Evolutionary conservation across 371 early-diverging fungal species (phyloP), one percentile per base, ranked within the genome.

Genomic region (Mortierella sp.): DNA sequence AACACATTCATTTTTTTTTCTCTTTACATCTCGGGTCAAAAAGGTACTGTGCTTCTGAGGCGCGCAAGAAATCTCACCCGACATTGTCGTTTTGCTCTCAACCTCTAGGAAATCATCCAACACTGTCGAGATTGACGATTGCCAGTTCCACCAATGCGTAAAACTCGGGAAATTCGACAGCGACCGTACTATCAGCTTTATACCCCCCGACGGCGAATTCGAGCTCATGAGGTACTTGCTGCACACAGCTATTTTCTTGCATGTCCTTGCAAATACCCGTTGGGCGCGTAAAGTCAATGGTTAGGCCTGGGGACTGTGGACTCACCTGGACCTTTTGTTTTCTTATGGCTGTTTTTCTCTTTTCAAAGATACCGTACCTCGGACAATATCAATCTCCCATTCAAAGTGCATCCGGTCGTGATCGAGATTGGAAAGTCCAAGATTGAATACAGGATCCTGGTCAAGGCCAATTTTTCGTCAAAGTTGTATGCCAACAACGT

Each of bases 181-280:
- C 44, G 94, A 95, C 53, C 87, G 95, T 64, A 94, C 93, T 9
- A 97, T 97, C 79, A 93, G 92, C 71, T 96, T 96, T 87, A 92
- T 96, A 64, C 97, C 97, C 40, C 96, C 96, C 2, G 97, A 97
- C 83, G 97, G 97, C 79, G 97, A 97, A 85, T 97, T 96, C 87
- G 97, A 96, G 85, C 89, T 97, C 66, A 97, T 97, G 97, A 89
- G 91, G 90, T 93, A 89, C 66, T 58, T 47, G n/a, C n/a, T n/a
- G n/a, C 22, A 2, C 1, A 4, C 22, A 2, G 19, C 11, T 34
- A 19, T 19, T 45, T 45, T 47, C 19, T 19, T 22, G 47, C 47
- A 47, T 47, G 47, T 6, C 5, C 47, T 3, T 6, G 22, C 47
- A 16, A 47, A 2, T 47, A 22, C 47, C 4, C 16, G 13, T 44